These are phyloP conservation scores for Coniochaeta prunicola DNA, from an alignment of 2,329 filamentous ascomycete species.

Conservation along the genomic window DNA sequence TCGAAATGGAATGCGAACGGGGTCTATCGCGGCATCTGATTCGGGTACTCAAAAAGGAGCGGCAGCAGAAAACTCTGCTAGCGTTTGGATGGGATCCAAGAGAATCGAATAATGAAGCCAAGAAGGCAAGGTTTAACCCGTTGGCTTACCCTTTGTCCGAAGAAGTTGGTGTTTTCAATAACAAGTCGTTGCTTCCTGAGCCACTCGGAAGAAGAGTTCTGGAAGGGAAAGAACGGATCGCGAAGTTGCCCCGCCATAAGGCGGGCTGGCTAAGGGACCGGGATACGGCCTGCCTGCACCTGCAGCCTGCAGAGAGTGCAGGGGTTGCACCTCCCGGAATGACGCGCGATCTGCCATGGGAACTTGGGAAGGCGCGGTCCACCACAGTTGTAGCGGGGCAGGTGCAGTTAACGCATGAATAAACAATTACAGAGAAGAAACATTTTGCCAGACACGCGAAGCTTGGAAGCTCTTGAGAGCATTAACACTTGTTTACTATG, in stretches of 20 bases:
- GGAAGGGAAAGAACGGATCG: background rate
- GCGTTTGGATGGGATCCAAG: background rate
- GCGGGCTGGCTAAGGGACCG: constrained; percentile 1
- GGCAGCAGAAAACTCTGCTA: background rate
- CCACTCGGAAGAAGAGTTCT: constrained; percentile 2
- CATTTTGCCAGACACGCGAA: background rate
- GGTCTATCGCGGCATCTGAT: constrained; percentile 6
- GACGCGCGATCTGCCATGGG: constrained; percentile 1
- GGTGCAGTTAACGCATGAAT: constrained; percentile 2
- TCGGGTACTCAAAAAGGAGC: background rate
- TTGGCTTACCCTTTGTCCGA: background rate
- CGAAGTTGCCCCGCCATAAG: constrained; percentile 2
- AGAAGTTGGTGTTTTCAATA: background rate
- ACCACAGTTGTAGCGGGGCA: background rate
- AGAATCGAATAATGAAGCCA: background rate
- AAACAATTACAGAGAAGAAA: background rate
- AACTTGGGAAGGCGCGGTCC: background rate
- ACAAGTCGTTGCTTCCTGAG: no score
- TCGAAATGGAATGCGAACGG: constrained; percentile 10
- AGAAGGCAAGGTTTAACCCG: background rate
- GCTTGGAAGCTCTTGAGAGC: background rate
- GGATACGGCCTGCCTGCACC: background rate
- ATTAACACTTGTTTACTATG: background rate
- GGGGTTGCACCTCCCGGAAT: background rate
- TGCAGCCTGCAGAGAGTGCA: background rate